Evolutionary conservation across 2,329 filamentous ascomycete genomes (phyloP).

Genomic region (Verticillium alfalfae): DNA sequence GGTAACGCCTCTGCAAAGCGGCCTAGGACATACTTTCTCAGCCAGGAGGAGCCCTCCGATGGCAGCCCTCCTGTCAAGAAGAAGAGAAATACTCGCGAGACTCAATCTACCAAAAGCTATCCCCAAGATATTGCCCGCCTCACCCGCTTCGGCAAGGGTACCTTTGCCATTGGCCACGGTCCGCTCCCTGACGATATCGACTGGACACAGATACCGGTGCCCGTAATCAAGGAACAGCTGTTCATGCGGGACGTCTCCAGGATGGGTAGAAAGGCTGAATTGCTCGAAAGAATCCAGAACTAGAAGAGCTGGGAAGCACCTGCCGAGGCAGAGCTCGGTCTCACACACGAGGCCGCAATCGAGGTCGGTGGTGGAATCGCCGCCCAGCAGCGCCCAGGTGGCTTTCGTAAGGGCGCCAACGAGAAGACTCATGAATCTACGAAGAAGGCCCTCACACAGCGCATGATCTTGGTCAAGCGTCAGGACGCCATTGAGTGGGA

Average conservation of each 20-base stretch:
- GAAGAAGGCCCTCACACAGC: slow-evolving; percentile 3
- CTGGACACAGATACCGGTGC: slow-evolving; percentile 3
- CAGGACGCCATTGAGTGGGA: background rate
- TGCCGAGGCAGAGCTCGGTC: background rate
- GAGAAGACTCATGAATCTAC: background rate
- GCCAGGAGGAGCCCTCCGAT: background rate
- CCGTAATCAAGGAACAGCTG: slow-evolving; percentile 10
- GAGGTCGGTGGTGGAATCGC: background rate
- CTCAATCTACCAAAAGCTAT: background rate
- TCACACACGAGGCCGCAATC: background rate
- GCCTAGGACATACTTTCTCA: background rate
- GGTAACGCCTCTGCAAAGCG: background rate
- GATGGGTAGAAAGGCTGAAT: slow-evolving; percentile 1
- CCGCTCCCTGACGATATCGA: slow-evolving; percentile 6
- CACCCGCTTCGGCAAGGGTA: slow-evolving; percentile 2
- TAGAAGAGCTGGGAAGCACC: background rate
- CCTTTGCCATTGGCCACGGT: slow-evolving; percentile 6
- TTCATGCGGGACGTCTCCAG: slow-evolving; percentile 2
- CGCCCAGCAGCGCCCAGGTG: background rate
- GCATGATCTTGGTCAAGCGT: slow-evolving; percentile 6
- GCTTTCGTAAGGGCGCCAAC: background rate
- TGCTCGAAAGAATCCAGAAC: slow-evolving; percentile 5
- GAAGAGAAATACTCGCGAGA: background rate
- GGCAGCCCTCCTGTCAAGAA: background rate
- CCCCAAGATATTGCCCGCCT: slow-evolving; percentile 3